Evolutionary conservation across 2,329 filamentous ascomycete species (phyloP).

Genomic region (Domatiomyces globalis): DNA sequence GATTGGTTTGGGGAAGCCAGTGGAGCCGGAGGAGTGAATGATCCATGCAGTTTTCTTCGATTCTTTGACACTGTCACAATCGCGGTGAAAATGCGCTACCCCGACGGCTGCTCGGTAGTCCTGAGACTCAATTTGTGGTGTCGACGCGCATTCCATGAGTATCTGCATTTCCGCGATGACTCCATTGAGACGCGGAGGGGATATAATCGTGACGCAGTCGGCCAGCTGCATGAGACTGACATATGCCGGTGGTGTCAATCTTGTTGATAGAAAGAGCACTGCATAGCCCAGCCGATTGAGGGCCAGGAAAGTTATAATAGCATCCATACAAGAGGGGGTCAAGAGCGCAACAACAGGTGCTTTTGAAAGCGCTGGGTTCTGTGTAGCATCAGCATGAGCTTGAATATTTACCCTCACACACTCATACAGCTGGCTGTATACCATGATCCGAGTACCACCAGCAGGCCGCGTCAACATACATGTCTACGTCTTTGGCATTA

Average conservation of each 20-base stretch:
- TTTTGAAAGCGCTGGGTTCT: conserved; percentile 3
- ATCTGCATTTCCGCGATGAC: conserved; percentile 51
- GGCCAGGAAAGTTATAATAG: conserved; percentile 25
- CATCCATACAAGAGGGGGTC: conserved; percentile 9
- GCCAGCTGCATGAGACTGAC: conserved; percentile 25
- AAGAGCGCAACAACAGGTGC: conserved; percentile 7
- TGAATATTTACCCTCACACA: not conserved
- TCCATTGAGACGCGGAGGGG: conserved; percentile 44
- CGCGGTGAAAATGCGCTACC: too few species aligned
- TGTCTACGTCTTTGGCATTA: conserved; percentile 5
- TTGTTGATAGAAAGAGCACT: conserved; percentile 40
- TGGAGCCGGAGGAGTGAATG: too few species aligned
- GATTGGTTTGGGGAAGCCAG: too few species aligned
- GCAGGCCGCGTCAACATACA: conserved; percentile 8
- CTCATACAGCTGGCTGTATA: conserved; percentile 5
- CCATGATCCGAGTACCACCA: conserved; percentile 8
- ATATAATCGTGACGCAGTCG: conserved; percentile 32
- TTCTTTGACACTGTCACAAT: too few species aligned
- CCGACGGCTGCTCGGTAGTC: too few species aligned
- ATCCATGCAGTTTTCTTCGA: too few species aligned
- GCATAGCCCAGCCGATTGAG: conserved; percentile 43
- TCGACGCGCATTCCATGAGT: too few species aligned
- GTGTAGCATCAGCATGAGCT: not conserved
- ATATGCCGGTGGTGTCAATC: conserved; percentile 39
- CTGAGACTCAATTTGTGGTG: too few species aligned